Conservation (phyloP, 805 yeast genomes). For the Metahyphopichia silvanorum region DNA sequence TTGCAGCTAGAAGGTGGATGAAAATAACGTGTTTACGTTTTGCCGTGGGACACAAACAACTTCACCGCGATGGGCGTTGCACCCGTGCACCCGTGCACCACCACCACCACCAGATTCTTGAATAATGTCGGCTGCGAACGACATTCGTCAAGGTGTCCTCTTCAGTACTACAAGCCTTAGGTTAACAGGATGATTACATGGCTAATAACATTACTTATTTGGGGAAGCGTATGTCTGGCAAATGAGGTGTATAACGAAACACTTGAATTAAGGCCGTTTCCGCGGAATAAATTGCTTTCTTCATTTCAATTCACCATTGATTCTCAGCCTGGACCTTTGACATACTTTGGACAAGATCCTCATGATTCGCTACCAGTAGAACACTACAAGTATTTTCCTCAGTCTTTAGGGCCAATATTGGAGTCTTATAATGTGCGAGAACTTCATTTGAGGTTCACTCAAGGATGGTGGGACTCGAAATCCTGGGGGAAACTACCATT, state of each 20-base stretch:
- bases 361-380: constrained; percentile 11
- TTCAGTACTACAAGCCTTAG: too few species aligned
- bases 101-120: too few species aligned
- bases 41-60: too few species aligned
- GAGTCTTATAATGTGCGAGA: constrained; percentile 65
- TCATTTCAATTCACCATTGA: constrained; percentile 66
- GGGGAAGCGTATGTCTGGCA: too few species aligned
- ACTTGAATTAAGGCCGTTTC: constrained; percentile 63
- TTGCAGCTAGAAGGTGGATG: constrained; percentile 3
- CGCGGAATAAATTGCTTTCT: constrained; percentile 66
- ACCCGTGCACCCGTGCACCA: too few species aligned
- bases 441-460: constrained; percentile 81
- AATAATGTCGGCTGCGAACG: too few species aligned
- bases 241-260: constrained; percentile 49
- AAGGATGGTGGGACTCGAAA: constrained; percentile 93
- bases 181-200: too few species aligned
- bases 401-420: constrained; percentile 74
- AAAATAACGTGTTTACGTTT: too few species aligned
- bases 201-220: too few species aligned
- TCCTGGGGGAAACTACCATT: constrained; percentile 81
- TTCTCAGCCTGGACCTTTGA: constrained; percentile 42
- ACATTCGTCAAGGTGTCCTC: too few species aligned
- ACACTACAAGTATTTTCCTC: constrained; percentile 74
- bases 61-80: too few species aligned
- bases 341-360: constrained; percentile 15